Conservation (phyloP, 352 stramenopile species). For the Pythium aristosporum region DNA sequence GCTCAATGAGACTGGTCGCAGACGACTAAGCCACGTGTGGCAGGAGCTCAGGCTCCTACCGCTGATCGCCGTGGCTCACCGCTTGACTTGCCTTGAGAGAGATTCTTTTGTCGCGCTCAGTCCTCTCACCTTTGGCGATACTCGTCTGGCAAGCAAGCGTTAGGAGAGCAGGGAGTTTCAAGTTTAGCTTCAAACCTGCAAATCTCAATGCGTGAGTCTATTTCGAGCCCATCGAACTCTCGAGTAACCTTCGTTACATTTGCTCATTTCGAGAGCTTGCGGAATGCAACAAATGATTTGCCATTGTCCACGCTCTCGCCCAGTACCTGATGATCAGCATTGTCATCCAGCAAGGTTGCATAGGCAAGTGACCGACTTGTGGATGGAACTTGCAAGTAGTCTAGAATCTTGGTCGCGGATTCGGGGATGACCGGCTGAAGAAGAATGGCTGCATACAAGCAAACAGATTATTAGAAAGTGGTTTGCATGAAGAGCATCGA, state of each 20-base stretch:
- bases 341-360: slow-evolving; percentile 44
- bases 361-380: slow-evolving; percentile 51
- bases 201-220: not conserved
- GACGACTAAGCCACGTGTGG: not conserved
- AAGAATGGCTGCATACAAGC: slow-evolving; percentile 50
- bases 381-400: slow-evolving; percentile 59
- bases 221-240: slow-evolving; percentile 1
- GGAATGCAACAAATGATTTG: slow-evolving; percentile 73
- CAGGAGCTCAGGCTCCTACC: not conserved
- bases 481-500: not conserved
- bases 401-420: slow-evolving; percentile 58
- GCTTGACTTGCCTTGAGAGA: not conserved
- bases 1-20: slow-evolving; percentile 1
- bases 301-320: slow-evolving; percentile 42
- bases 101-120: not conserved
- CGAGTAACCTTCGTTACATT: not conserved
- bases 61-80: not conserved
- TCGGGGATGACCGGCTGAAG: slow-evolving; percentile 67
- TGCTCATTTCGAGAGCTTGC: slow-evolving; percentile 45
- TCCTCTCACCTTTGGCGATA: not conserved
- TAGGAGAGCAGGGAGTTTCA: not conserved
- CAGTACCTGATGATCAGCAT: slow-evolving; percentile 34
- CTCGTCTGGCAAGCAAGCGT: not conserved
- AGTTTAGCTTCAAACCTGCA: not conserved
- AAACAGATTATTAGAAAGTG: too few species aligned